A percentile compares a stretch with the other conserved stretches of the same genome.
Conservation (phyloP, 2,329 filamentous ascomycete genomes). For the Chalara sp. region DNA sequence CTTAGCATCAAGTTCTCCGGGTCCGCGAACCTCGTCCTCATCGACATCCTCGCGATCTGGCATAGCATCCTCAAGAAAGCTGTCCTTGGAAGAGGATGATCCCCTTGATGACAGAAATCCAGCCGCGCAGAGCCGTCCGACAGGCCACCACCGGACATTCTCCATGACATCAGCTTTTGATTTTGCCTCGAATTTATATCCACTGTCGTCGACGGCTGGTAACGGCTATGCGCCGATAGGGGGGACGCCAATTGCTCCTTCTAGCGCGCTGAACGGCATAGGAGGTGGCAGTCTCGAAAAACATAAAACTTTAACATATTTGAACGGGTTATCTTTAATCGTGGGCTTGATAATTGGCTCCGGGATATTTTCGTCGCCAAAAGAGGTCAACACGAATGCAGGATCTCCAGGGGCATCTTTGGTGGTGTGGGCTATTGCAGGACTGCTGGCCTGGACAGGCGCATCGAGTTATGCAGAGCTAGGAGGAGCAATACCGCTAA, state of each 20-base stretch:
- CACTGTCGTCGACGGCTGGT: constrained; percentile 73
- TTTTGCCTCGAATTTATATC: constrained; percentile 89
- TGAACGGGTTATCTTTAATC: constrained; percentile 88
- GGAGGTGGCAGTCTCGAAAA: constrained; percentile 83
- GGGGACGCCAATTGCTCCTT: constrained; percentile 53
- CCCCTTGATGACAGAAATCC: constrained; percentile 60
- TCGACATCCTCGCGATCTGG: constrained; percentile 76
- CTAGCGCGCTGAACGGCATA: constrained; percentile 47
- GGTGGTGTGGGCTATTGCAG: constrained; percentile 86
- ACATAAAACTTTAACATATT: constrained; percentile 89
- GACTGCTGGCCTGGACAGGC: constrained; percentile 92
- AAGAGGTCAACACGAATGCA: constrained; percentile 84
- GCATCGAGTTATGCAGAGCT: constrained; percentile 93
- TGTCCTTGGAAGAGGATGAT: constrained; percentile 84
- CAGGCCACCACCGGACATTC: constrained; percentile 60
- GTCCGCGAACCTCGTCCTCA: constrained; percentile 53
- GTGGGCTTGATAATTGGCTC: constrained; percentile 92
- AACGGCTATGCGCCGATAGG: constrained; percentile 81
- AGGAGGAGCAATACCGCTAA: constrained; percentile 90
- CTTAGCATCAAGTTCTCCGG: constrained; percentile 75
- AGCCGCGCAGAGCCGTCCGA: constrained; percentile 32
- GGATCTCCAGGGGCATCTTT: constrained; percentile 86
- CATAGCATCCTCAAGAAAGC: constrained; percentile 82
- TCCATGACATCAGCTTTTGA: constrained; percentile 93
- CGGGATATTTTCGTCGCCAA: constrained; percentile 92